Base-by-base conservation (phyloP, 169 alveolate species). In the Ichthyophthirius multifiliis region DNA sequence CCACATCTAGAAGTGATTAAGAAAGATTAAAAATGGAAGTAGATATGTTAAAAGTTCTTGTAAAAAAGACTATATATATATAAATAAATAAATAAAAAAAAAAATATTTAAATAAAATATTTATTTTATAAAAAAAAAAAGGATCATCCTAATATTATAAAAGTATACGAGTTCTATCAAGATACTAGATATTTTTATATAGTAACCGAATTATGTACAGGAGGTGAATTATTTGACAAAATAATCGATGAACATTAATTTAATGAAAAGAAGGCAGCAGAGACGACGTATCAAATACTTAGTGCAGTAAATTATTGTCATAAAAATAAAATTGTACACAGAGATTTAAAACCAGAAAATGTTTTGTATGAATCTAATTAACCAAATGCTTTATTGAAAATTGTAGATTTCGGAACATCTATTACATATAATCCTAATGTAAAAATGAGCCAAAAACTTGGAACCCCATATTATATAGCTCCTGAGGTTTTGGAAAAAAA, bases 281-380 rank as follows among this genome's bases (percentile, higher is more conserved):
- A 44, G 37, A 86, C 84, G 7, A 87, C 89, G 74, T 80, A 86
- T 45, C 87, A 93, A 80, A 67, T 90, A 2, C 65, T 90, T 3
- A 81, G 90, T 4, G 94, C 96, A 2, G 74, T 93, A 5, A 55
- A 83, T 23, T 93, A 93, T 77, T 90, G 95, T 75, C 96, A 93
- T 71, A 67, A 92, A 3, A 86, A 89, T 18, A 79, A 88, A 46
- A 93, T 93, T 18, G 90, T 90, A 5, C 96, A 93, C 71, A 84
- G 96, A 46, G 96, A 93, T 77, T 46, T 93, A 35, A 93, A 93
- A 43, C 96, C 96, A 18, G 95, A 93, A 87, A 89, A 93, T 75
- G 65, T 93, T 20, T 78, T 90, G 30, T 73, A 89, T 43, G 93
- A 90, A 39, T 62, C 88, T 16, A 82, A 77, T 34, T 82, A 87